phyloP scores from a whole-genome alignment of 306 rosid species.

The Calophaca sinica region DNA sequence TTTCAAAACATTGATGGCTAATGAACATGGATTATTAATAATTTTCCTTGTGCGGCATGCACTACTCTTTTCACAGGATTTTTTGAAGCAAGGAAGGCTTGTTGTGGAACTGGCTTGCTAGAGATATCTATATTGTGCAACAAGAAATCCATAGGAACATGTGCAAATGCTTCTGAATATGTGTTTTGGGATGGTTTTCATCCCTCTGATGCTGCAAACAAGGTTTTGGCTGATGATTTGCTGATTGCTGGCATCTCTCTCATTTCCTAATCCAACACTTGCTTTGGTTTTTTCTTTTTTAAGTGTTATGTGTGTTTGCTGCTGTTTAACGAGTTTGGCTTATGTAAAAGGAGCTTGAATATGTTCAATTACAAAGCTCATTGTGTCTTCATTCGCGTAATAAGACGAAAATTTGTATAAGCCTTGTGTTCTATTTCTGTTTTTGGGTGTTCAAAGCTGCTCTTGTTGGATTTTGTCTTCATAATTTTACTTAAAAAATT shows the following conservation, averaged over 20 bases:
- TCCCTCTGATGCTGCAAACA: constrained; percentile 87
- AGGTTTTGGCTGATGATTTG: constrained; percentile 59
- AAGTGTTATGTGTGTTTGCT: constrained; percentile 28
- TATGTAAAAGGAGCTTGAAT: constrained; percentile 26
- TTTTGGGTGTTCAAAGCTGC: constrained; percentile 13
- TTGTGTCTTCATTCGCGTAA: constrained; percentile 23
- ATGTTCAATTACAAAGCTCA: constrained; percentile 8
- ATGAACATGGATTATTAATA: not conserved
- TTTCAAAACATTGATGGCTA: not conserved
- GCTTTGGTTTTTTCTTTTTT: not conserved
- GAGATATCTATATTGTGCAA: constrained; percentile 80
- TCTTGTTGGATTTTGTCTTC: not conserved
- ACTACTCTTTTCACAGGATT: constrained; percentile 58
- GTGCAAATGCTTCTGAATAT: constrained; percentile 79
- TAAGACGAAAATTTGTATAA: constrained; percentile 38
- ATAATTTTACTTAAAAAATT: constrained; percentile 12
- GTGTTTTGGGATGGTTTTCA: constrained; percentile 93
- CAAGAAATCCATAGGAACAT: constrained; percentile 65
- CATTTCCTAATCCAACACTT: constrained; percentile 51
- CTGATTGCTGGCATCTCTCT: constrained; percentile 64
- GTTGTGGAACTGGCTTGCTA: constrained; percentile 84
- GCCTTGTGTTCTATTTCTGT: constrained; percentile 25
- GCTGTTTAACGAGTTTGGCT: constrained; percentile 31
- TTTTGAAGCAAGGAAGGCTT: constrained; percentile 74
- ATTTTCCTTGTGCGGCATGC: constrained; percentile 23